A percentile compares a stretch with the other conserved stretches of the same genome.
phyloP scores from a whole-genome alignment of 1,284 basidiomycete species.

The Austropuccinia psidii region DNA sequence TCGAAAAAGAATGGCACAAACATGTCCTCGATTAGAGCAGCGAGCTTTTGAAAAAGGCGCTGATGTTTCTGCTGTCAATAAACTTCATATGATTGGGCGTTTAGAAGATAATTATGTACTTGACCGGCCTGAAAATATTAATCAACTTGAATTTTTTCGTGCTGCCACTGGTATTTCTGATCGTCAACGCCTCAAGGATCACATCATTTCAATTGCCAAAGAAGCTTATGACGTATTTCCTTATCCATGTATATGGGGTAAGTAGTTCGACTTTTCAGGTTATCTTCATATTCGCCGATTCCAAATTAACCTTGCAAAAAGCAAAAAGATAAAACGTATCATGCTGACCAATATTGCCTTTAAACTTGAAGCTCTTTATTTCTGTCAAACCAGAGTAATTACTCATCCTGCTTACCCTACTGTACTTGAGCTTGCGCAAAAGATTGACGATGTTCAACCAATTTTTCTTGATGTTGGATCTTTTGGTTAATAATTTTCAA shows the following conservation, averaged over 20 bases:
- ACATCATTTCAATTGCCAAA: conserved; percentile 20
- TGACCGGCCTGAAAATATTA: conserved; percentile 16
- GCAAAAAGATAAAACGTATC: neutral
- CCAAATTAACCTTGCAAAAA: neutral
- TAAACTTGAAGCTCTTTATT: conserved; percentile 11
- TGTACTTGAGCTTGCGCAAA: conserved; percentile 14
- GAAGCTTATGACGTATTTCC: conserved; percentile 24
- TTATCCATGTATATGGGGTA: conserved; percentile 34
- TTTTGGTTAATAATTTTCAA: neutral
- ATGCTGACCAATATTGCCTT: neutral
- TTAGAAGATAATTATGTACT: conserved; percentile 32
- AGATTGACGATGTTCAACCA: neutral
- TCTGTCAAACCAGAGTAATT: conserved; percentile 21
- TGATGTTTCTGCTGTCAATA: conserved; percentile 23
- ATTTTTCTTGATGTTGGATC: conserved; percentile 35
- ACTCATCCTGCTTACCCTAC: conserved; percentile 17
- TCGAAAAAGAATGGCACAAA: conserved; percentile 11
- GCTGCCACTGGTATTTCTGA: conserved; percentile 14
- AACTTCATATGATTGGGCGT: conserved; percentile 22
- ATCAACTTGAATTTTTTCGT: conserved; percentile 19
- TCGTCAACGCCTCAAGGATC: neutral
- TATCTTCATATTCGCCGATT: neutral
- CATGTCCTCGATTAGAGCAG: conserved; percentile 15
- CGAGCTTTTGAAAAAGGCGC: conserved; percentile 24
- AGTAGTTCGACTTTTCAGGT: neutral